phyloP scores from a whole-genome alignment of 768 basidiomycete genomes.

The Hericium erinaceus region DNA sequence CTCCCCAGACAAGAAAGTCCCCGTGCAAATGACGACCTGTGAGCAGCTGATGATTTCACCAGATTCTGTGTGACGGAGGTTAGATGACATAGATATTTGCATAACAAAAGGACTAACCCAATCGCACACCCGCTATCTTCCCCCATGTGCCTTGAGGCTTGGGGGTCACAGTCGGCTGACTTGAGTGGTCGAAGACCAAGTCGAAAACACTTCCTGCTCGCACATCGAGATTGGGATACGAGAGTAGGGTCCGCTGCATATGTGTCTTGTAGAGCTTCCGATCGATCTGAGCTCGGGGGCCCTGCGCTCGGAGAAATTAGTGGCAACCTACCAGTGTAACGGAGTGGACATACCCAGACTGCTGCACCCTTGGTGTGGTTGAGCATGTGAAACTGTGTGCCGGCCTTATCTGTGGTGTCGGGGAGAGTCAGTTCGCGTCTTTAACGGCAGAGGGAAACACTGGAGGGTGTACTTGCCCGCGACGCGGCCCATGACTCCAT shows the following conservation, averaged over 20 bases:
- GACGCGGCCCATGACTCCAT: conserved; percentile 78
- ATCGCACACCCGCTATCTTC: conserved; percentile 51
- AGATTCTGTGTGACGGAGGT: conserved; percentile 37
- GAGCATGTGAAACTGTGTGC: conserved; percentile 81
- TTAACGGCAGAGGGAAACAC: neutral
- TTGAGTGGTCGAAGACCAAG: conserved; percentile 51
- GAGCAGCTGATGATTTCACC: conserved; percentile 71
- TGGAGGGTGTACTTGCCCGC: conserved; percentile 42
- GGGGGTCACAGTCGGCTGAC: conserved; percentile 17
- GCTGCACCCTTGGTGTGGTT: conserved; percentile 84
- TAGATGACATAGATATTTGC: neutral
- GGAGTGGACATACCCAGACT: conserved; percentile 58
- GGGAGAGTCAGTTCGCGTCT: neutral
- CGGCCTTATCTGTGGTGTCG: conserved; percentile 61
- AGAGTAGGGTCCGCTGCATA: conserved; percentile 63
- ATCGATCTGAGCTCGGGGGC: conserved; percentile 85
- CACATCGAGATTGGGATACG: conserved; percentile 62
- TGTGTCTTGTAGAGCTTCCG: conserved; percentile 72
- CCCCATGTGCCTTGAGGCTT: conserved; percentile 33
- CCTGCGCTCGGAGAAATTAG: conserved; percentile 34
- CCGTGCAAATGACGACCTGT: conserved; percentile 82
- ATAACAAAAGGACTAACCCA: conserved; percentile 35
- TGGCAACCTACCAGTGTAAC: neutral
- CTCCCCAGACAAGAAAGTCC: conserved; percentile 86
- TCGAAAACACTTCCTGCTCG: conserved; percentile 72